A percentile compares a stretch with the other conserved stretches of the same genome.
Evolutionary conservation across 768 basidiomycete species (phyloP).

Genomic region (Mycena vitilis): DNA sequence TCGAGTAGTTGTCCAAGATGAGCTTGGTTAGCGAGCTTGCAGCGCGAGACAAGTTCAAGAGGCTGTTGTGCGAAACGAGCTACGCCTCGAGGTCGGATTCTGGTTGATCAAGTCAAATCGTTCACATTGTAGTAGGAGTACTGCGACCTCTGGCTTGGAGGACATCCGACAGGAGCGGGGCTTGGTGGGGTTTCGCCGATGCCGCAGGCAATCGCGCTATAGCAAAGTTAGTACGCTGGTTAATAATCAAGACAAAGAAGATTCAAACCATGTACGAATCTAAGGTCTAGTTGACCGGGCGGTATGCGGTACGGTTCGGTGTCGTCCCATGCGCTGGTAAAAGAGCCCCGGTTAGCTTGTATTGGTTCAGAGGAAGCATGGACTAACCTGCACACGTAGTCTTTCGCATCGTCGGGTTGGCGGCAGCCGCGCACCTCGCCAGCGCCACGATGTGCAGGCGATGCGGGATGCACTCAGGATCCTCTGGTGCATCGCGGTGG

Average conservation of each 20-base stretch:
- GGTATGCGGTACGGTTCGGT: too few relatives aligned
- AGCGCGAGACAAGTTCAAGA: slow-evolving; percentile 75
- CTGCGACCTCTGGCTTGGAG: slow-evolving; percentile 75
- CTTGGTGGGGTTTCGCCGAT: slow-evolving; percentile 66
- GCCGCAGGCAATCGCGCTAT: slow-evolving; percentile 81
- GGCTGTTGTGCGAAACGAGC: slow-evolving; percentile 78
- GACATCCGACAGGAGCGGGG: slow-evolving; percentile 58
- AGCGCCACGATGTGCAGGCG: slow-evolving; percentile 54
- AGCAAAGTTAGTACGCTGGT: background rate
- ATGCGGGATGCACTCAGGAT: slow-evolving; percentile 48
- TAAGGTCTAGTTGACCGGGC: slow-evolving; percentile 67
- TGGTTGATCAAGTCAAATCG: slow-evolving; percentile 68
- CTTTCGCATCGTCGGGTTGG: slow-evolving; percentile 77
- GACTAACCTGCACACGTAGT: slow-evolving; percentile 84
- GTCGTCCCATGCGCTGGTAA: too few relatives aligned
- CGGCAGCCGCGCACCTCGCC: slow-evolving; percentile 64
- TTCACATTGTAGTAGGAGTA: slow-evolving; percentile 75
- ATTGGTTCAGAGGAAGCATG: too few relatives aligned
- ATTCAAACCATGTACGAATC: slow-evolving; percentile 3
- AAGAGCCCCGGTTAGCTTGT: too few relatives aligned
- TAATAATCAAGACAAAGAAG: background rate
- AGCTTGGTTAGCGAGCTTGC: slow-evolving; percentile 85
- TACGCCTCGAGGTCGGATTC: slow-evolving; percentile 82
- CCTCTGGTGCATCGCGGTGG: slow-evolving; percentile 55
- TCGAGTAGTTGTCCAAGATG: slow-evolving; percentile 78